A percentile compares a stretch with the other conserved stretches of the same genome.
Evolutionary conservation across 805 yeast species (phyloP).

Genomic region (Jamesozyma gamospora): DNA sequence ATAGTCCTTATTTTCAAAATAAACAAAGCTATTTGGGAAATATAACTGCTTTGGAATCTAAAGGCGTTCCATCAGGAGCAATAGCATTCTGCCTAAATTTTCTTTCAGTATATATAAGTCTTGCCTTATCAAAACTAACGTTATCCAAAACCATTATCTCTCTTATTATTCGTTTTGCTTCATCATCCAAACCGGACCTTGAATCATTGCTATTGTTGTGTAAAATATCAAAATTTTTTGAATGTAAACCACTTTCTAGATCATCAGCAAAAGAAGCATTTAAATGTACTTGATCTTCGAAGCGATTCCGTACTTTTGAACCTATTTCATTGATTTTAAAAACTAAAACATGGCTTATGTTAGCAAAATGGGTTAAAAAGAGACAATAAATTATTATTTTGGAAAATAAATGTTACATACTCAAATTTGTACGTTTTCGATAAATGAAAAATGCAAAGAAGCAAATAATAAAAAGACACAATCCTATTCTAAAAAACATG

Average conservation of each 20-base stretch:
- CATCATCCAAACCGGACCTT: slow-evolving; percentile 52
- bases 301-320: slow-evolving; percentile 15
- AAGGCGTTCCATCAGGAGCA: slow-evolving; percentile 56
- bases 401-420: slow-evolving; percentile 6
- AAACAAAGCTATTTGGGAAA: slow-evolving; percentile 17
- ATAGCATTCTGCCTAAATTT: slow-evolving; percentile 43
- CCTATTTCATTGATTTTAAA: slow-evolving; percentile 11
- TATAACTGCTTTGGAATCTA: slow-evolving; percentile 55
- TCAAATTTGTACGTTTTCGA: slow-evolving; percentile 6
- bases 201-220: slow-evolving; percentile 41
- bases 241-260: slow-evolving; percentile 47
- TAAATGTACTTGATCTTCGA: slow-evolving; percentile 19
- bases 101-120: slow-evolving; percentile 40
- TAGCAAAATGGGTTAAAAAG: slow-evolving; percentile 1
- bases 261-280: slow-evolving; percentile 37
- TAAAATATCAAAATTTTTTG: slow-evolving; percentile 46
- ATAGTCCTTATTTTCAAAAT: no score
- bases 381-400: neutral
- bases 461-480: slow-evolving; percentile 5
- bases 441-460: slow-evolving; percentile 2
- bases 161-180: slow-evolving; percentile 42
- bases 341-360: slow-evolving; percentile 3
- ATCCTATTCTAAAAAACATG: slow-evolving; percentile 2
- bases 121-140: slow-evolving; percentile 59
- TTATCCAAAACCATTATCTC: slow-evolving; percentile 43